Base-by-base conservation (phyloP, 345 rosid species). In the Euphorbia pulcherrima region DNA sequence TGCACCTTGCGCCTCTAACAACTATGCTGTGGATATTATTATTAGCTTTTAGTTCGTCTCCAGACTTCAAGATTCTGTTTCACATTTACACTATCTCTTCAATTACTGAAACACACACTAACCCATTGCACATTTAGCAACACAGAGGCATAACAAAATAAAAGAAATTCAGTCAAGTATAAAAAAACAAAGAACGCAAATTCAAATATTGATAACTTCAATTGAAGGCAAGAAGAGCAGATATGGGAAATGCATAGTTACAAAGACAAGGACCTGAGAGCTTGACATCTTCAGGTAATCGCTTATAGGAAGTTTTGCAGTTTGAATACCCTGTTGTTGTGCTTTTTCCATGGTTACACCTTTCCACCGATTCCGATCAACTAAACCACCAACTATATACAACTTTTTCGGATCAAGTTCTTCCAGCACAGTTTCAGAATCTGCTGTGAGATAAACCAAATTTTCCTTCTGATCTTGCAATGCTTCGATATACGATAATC, bases 271-370 rank as follows among this genome's bases (percentile, higher is more conserved):
- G 72, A 94, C 99, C 99, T 92, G 97, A 65, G 99, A 91, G 70
- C 93, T 85, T 10, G 90, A 89, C 99, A 91, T 91, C 83, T 94
- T 91, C 83, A 94, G 74, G 80, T 85, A 90, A 80, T 73, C 86
- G 71, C 89, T 90, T 0, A 94, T 91, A 0, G 99, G 99, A 57
- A 94, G 90, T 66, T 82, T 89, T 4, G 96, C 93, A 28, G 97
- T 88, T 75, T 83, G 89, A 59, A 94, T 89, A 52, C 93, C 93
- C 63, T 91, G 97, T 77, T 89, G 97, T 70, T 83, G 78, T 7
- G 93, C 99, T 81, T 94, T 92, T 83, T 79, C 80, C 96, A 88
- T 83, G 12, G 96, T 92, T 74, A 92, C 77, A 62, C 97, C 97
- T 75, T 94, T 94, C 84, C 86, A 89, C n/a, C 97, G 71, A 80